These are phyloP conservation scores for Rhodocollybia butyracea DNA, from an alignment of 768 basidiomycete genomes.

Conservation along the genomic window DNA sequence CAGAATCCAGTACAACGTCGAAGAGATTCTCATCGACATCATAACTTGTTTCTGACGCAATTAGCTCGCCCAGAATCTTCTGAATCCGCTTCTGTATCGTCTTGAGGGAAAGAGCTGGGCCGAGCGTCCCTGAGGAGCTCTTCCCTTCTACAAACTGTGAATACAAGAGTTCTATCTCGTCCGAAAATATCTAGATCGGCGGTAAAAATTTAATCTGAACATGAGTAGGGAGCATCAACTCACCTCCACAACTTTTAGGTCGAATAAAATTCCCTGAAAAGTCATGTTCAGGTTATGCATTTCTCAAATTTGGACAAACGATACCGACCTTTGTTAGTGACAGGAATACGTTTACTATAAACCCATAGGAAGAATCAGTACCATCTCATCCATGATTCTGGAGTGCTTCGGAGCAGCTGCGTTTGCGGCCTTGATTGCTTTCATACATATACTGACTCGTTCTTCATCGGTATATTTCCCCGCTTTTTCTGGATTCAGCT, in stretches of 20 bases:
- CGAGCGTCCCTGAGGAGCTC: no score
- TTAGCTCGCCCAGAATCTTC: no score
- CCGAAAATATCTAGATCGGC: constrained; percentile 1
- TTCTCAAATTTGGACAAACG: no score
- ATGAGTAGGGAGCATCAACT: no score
- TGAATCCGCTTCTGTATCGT: no score
- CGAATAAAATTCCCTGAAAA: constrained; percentile 12
- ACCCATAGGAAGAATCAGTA: constrained; percentile 7
- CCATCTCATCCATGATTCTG: constrained; percentile 12
- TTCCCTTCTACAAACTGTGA: not conserved
- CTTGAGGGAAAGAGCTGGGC: no score
- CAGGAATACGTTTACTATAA: constrained; percentile 9
- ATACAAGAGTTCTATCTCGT: constrained; percentile 11
- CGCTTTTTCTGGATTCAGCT: constrained; percentile 6
- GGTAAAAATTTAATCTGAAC: not conserved
- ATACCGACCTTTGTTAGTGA: constrained; percentile 12
- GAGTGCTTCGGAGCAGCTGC: constrained; percentile 9
- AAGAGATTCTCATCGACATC: constrained; percentile 12
- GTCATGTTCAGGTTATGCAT: not conserved
- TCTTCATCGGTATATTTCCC: constrained; percentile 4
- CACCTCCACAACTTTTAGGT: constrained; percentile 9
- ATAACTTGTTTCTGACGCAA: no score
- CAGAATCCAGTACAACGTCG: constrained; percentile 11
- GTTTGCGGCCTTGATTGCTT: constrained; percentile 5
- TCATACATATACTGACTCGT: constrained; percentile 2